Conservation (phyloP, 176 grass and related monocot genomes). For the Triticum dicoccoides region DNA sequence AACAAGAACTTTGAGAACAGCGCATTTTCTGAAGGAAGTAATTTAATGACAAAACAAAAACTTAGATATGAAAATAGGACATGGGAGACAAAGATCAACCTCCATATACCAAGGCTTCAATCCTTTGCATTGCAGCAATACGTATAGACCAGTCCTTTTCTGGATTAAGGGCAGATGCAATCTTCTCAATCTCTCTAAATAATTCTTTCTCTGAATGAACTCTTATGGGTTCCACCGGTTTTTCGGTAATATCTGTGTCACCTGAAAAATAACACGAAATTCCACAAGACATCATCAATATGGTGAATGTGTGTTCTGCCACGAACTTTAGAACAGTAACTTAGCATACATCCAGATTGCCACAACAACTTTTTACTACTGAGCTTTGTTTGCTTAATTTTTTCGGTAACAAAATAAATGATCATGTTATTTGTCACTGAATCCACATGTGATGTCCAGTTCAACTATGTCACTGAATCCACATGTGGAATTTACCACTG, state of each 20-base stretch:
- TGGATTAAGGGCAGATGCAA: slow-evolving; percentile 62
- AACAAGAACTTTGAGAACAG: neutral
- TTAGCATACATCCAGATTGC: slow-evolving; percentile 3
- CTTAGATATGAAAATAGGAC: neutral
- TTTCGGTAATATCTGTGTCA: slow-evolving; percentile 66
- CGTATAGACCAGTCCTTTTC: slow-evolving; percentile 86
- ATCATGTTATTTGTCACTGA: too few species aligned
- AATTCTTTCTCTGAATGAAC: slow-evolving; percentile 87
- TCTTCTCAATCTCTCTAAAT: slow-evolving; percentile 72
- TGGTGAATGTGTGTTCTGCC: neutral
- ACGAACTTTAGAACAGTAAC: slow-evolving; percentile 6
- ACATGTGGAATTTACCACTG: neutral
- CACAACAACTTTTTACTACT: neutral
- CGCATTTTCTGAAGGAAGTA: slow-evolving; percentile 29
- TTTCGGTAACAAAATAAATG: neutral
- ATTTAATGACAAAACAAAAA: slow-evolving; percentile 20
- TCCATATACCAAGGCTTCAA: slow-evolving; percentile 77
- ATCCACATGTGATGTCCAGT: neutral
- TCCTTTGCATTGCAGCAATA: slow-evolving; percentile 77
- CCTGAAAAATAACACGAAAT: slow-evolving; percentile 43
- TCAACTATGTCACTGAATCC: slow-evolving; percentile 14
- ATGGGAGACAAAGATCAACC: slow-evolving; percentile 37
- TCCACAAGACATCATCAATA: slow-evolving; percentile 7
- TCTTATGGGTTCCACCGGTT: slow-evolving; percentile 64
- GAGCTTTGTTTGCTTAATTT: neutral